A percentile compares a stretch with the other conserved stretches of the same genome.
phyloP scores from a whole-genome alignment of 345 rosid species.

The Aquilaria yunnanensis region DNA sequence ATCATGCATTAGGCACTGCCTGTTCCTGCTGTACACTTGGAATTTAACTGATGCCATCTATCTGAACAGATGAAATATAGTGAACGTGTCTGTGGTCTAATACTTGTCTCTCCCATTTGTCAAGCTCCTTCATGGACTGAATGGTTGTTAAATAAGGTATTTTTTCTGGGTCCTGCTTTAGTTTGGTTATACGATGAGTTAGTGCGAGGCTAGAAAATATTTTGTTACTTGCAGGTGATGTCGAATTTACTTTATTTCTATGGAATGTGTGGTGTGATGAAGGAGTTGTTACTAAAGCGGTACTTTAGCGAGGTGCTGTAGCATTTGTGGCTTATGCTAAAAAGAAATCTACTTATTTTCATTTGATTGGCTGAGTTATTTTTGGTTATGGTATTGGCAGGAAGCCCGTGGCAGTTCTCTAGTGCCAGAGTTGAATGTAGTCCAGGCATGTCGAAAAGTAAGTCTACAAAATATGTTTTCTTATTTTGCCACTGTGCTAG shows the following conservation, averaged over 20 bases:
- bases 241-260: constrained; percentile 81
- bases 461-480: constrained; percentile 19
- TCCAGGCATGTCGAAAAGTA: constrained; percentile 80
- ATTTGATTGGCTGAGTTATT: constrained; percentile 16
- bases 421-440: constrained; percentile 75
- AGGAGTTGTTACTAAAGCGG: constrained; percentile 79
- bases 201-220: constrained; percentile 8
- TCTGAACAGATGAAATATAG: constrained; percentile 73
- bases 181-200: not conserved
- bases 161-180: constrained; percentile 11
- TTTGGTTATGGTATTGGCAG: constrained; percentile 32
- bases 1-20: not conserved
- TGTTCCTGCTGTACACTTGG: not conserved
- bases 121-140: constrained; percentile 92
- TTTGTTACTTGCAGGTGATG: constrained; percentile 50
- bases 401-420: constrained; percentile 79
- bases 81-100: constrained; percentile 82
- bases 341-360: not conserved
- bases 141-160: constrained; percentile 87
- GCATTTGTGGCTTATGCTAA: constrained; percentile 8
- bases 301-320: constrained; percentile 84
- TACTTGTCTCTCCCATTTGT: constrained; percentile 95
- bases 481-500: constrained; percentile 3
- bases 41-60: constrained; percentile 7
- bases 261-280: constrained; percentile 92